A percentile compares a stretch with the other conserved stretches of the same genome.
Conservation (phyloP, 2,329 filamentous ascomycete genomes). For the Mycogone perniciosa region DNA sequence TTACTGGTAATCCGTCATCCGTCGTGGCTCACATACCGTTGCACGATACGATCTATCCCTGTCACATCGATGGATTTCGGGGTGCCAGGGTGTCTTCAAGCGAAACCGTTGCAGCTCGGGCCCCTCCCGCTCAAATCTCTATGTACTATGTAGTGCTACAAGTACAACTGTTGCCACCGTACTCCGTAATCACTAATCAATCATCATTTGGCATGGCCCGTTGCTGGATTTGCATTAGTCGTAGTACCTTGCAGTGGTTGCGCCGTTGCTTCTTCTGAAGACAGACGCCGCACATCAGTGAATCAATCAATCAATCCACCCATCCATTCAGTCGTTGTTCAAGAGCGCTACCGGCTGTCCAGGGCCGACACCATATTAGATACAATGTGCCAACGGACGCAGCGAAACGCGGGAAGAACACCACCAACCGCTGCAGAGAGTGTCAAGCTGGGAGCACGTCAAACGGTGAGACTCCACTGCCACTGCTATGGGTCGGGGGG, state of each 20-base stretch:
- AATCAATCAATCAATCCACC: not conserved
- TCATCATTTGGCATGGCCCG: no score
- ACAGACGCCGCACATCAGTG: not conserved
- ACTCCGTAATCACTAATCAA: no score
- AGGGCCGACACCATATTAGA: no score
- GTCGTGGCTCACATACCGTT: not conserved
- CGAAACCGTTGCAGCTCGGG: conserved; percentile 3
- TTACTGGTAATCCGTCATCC: not conserved
- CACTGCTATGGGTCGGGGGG: not conserved
- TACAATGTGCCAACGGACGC: not conserved
- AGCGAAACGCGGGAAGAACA: not conserved
- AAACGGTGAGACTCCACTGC: not conserved
- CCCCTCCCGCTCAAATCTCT: not conserved
- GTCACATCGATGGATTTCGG: conserved; percentile 3
- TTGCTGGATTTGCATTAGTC: not conserved
- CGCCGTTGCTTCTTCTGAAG: no score
- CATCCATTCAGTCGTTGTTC: not conserved
- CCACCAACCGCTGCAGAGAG: not conserved
- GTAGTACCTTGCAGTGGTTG: not conserved
- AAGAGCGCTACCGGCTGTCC: no score
- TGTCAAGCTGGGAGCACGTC: not conserved
- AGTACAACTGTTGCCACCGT: not conserved
- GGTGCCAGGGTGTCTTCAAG: not conserved
- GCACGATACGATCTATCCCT: not conserved
- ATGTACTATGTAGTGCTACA: not conserved